Evolutionary conservation across 1,284 basidiomycete genomes (phyloP), one percentile per base, ranked within the genome.

Genomic region (Cystobasidiaceae sp.): DNA sequence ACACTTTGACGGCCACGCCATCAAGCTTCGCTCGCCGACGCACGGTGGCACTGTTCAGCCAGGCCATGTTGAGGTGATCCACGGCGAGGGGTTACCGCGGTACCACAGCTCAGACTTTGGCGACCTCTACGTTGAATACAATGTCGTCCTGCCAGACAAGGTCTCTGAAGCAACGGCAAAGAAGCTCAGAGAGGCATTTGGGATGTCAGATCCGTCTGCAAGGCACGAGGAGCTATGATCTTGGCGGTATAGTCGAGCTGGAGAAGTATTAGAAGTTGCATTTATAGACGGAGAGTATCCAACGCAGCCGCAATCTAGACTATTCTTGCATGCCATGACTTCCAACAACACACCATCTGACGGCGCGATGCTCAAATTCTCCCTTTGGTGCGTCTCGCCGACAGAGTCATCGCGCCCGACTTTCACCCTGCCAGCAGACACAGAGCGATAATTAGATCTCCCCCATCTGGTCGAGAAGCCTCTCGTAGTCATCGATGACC

Each of bases 71-170:
- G 88, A 96, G 75, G 84, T 82, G 11, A 82, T 97, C 52, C 82
- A 86, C 70, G 89, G 83, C 37, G 90, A 97, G 75, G 93, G 93
- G 1, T 77, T 80, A 71, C 74, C 74, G 0, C 66, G 70, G 25
- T 73, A 73, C 44, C 74, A 75, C 66, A 57, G 61, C 30, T 67
- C 70, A 9, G 73, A 71, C 2, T 82, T 86, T 69, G 93, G 93
- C 28, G 86, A 93, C 76, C 80, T 97, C 60, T 97, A 85, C 74
- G 82, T 97, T 54, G 91, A 96, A 76, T 97, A 93, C 78, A 88
- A 83, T 56, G 89, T 97, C 52, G 85, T 96, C 23, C 77, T 97
- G 59, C 93, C 93, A 0, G 79, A 82, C 45, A 81, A 85, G 52
- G 77, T 97, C 7, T 54, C 39, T 3, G 52, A 45, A n/a, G 17